Evolutionary conservation across 768 basidiomycete species (phyloP).

Genomic region (Macrocybe gigantea): DNA sequence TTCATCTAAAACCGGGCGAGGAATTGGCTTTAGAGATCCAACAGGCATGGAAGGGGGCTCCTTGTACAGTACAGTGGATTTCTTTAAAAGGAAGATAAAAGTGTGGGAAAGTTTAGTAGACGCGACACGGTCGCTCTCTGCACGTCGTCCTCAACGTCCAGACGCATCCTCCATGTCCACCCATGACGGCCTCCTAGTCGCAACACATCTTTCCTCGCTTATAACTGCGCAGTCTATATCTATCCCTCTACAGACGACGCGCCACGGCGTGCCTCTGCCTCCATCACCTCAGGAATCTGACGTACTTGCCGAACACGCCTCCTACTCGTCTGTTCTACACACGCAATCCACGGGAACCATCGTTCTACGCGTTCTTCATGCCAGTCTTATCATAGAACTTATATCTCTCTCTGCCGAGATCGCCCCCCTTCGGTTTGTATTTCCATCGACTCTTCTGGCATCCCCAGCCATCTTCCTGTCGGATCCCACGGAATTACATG

Average conservation of each 20-base stretch:
- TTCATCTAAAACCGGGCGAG: too few species aligned
- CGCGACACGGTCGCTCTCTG: too few species aligned
- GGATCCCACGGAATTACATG: slow-evolving; percentile 50
- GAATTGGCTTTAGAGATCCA: too few species aligned
- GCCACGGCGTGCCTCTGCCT: slow-evolving; percentile 46
- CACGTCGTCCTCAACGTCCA: too few species aligned
- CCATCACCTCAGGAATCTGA: slow-evolving; percentile 33
- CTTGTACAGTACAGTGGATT: too few species aligned
- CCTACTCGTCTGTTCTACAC: slow-evolving; percentile 52
- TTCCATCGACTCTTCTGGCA: slow-evolving; percentile 63
- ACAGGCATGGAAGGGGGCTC: too few species aligned
- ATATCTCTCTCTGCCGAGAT: slow-evolving; percentile 63
- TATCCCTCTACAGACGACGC: slow-evolving; percentile 52
- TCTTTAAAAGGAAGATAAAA: too few species aligned
- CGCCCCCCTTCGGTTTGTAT: slow-evolving; percentile 69
- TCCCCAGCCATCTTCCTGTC: slow-evolving; percentile 60
- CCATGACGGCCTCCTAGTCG: slow-evolving; percentile 36
- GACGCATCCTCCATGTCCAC: too few species aligned
- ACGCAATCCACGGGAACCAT: slow-evolving; percentile 57
- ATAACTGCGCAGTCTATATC: slow-evolving; percentile 47
- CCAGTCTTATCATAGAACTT: slow-evolving; percentile 70
- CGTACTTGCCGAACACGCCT: slow-evolving; percentile 68
- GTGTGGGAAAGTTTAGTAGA: too few species aligned
- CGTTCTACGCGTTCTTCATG: slow-evolving; percentile 69
- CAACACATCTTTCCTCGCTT: slow-evolving; percentile 62